Percentiles rank a stretch among this genome's conserved stretches.
These are phyloP conservation scores for Aspergillus sp. DNA, from an alignment of 2,329 filamentous ascomycete species.

Conservation along the genomic window DNA sequence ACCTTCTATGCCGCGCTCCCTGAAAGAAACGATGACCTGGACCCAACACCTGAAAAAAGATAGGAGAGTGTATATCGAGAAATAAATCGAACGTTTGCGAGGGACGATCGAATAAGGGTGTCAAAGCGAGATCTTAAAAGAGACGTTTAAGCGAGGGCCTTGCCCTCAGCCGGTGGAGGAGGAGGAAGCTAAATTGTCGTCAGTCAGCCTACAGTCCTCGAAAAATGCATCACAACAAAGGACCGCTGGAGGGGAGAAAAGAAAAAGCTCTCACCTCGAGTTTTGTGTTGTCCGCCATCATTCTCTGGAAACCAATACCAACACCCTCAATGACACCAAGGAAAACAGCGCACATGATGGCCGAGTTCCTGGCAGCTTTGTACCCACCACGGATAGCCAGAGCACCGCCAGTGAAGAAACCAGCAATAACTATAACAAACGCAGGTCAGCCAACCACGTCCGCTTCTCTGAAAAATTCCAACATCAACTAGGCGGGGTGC, in stretches of 20 bases:
- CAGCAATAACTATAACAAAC: conserved; percentile 60
- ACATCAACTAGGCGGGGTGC: too few species aligned
- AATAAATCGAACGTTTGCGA: conserved; percentile 7
- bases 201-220: background rate
- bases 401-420: conserved; percentile 91
- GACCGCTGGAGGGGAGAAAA: too few species aligned
- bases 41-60: conserved; percentile 35
- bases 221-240: background rate
- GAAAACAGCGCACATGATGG: conserved; percentile 90
- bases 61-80: conserved; percentile 19
- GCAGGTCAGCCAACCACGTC: background rate
- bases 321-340: conserved; percentile 96
- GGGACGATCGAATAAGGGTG: conserved; percentile 1
- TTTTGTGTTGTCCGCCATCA: conserved; percentile 84
- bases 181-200: conserved; percentile 24
- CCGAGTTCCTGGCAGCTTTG: conserved; percentile 86
- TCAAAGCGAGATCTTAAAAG: conserved; percentile 2
- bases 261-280: conserved; percentile 54
- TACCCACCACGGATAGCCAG: conserved; percentile 86
- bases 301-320: conserved; percentile 87
- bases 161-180: conserved; percentile 27
- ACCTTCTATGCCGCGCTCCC: conserved; percentile 31
- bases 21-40: conserved; percentile 22
- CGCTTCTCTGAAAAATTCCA: background rate
- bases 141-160: conserved; percentile 27